These are phyloP conservation scores for Plantago major DNA, from an alignment of 257 asterid genomes.

Conservation along the genomic window DNA sequence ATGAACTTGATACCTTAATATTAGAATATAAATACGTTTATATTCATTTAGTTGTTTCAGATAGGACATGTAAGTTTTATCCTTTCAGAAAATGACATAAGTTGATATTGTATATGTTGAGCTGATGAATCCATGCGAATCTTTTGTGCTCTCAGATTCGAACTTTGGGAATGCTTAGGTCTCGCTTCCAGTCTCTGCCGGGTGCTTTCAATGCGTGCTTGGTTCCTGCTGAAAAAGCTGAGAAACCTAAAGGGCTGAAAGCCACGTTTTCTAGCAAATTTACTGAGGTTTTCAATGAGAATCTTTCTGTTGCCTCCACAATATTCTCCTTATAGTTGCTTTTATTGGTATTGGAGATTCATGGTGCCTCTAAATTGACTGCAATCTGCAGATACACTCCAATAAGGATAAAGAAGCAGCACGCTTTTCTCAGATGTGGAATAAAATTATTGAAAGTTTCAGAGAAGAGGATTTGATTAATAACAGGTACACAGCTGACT, in stretches of 20 bases:
- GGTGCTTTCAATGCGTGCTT: constrained; percentile 83
- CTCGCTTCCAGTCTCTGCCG: constrained; percentile 84
- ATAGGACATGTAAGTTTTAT: neutral
- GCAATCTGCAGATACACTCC: constrained; percentile 57
- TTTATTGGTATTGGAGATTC: constrained; percentile 14
- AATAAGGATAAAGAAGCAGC: constrained; percentile 80
- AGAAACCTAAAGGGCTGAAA: constrained; percentile 67
- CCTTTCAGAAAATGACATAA: neutral
- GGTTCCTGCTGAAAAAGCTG: constrained; percentile 67
- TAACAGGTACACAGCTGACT: constrained; percentile 43
- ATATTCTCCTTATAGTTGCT: constrained; percentile 10
- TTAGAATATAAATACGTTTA: neutral
- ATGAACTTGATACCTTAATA: neutral
- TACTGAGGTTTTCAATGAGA: constrained; percentile 46
- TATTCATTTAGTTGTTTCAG: constrained; percentile 5
- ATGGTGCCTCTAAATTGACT: constrained; percentile 19
- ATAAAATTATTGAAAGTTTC: constrained; percentile 89
- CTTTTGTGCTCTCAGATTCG: constrained; percentile 61
- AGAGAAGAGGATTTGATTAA: constrained; percentile 95
- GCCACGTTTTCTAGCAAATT: constrained; percentile 74
- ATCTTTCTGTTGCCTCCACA: neutral
- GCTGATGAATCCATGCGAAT: constrained; percentile 24
- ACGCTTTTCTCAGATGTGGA: constrained; percentile 95
- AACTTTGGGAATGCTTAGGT: constrained; percentile 88
- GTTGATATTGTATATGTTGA: neutral